A percentile compares a stretch with the other conserved stretches of the same genome.
These are phyloP conservation scores for Calonectria pteridis DNA, from an alignment of 2,329 filamentous ascomycete genomes.

Conservation along the genomic window DNA sequence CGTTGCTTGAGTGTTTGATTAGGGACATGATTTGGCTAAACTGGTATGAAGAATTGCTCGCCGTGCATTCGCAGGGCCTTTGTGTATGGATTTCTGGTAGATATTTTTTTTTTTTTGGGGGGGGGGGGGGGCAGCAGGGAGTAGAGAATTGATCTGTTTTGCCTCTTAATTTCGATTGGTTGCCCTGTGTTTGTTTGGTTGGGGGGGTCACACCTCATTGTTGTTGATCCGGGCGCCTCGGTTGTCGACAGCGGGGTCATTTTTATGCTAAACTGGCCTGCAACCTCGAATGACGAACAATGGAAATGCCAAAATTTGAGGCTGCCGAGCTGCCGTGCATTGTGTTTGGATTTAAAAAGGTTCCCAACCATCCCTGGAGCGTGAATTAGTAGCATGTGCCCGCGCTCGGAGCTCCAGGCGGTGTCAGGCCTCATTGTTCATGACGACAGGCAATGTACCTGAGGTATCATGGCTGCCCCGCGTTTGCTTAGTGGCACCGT, in stretches of 20 bases:
- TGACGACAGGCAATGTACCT: constrained; percentile 15
- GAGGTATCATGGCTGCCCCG: constrained; percentile 38
- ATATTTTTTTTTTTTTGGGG: constrained; percentile 41
- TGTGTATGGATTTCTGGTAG: constrained; percentile 45
- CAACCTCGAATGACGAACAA: constrained; percentile 20
- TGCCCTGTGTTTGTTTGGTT: constrained; percentile 6
- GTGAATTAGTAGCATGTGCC: not conserved
- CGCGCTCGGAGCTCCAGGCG: not conserved
- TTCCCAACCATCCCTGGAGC: not conserved
- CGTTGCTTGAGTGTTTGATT: constrained; percentile 49
- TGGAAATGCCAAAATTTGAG: not conserved
- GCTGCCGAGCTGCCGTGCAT: not conserved
- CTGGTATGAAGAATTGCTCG: constrained; percentile 44
- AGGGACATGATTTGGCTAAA: constrained; percentile 43
- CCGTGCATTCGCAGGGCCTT: constrained; percentile 33
- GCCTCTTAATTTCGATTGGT: constrained; percentile 28
- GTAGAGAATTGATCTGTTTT: constrained; percentile 34
- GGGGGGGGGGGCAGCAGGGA: constrained; percentile 35
- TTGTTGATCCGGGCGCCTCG: constrained; percentile 20
- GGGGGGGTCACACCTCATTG: not conserved
- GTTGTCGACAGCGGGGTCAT: constrained; percentile 17
- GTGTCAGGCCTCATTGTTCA: constrained; percentile 13
- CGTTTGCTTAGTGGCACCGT: constrained; percentile 37
- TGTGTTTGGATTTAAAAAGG: not conserved
- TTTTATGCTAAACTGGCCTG: not conserved